Base-by-base conservation (phyloP, 768 basidiomycete species). In the Psilocybe cubensis region DNA sequence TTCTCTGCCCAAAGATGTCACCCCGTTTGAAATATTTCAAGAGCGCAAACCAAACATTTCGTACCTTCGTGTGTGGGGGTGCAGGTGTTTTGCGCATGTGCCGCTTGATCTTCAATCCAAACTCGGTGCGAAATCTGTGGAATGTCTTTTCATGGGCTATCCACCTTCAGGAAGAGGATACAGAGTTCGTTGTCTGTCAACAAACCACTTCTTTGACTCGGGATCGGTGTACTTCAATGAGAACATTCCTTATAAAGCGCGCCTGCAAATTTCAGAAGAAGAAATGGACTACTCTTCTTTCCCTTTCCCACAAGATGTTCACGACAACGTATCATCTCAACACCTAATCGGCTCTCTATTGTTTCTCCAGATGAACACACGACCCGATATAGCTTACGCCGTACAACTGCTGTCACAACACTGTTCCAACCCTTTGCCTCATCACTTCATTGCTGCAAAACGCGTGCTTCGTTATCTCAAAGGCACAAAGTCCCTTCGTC, bases 61-160 rank as follows among this genome's bases (percentile, higher is more conserved):
- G 0, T 46, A 61, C 25, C 60, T 61, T 31, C 33, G 43, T 5
- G 51, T 53, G n/a, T 61, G 56, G 56, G 60, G 60, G 4, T 8
- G 45, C 0, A 40, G 23, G 1, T 61, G 60, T 46, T 57, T 62
- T 20, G 52, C 46, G 0, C 54, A 55, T 44, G 58, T 62, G 8
- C 57, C 61, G 2, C 7, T 17, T 1, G 61, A 62, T 20, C 44
- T 44, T 3, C 61, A 59, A 20, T 24, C 41, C 0, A 62, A 62
- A 43, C 50, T 58, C 3, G 62, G 62, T 10, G 33, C 29, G 5
- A 60, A 58, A 27, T 60, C 59, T 5, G 24, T 35, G 12, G 62
- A 63, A 33, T 54, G 52, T 28, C 33, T 63, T 1, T 63, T 59
- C 44, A 54, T 63, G 54, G 61, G 61, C 14, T 63, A 63, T 40